phyloP scores from a whole-genome alignment of 176 grass and related monocot species.

The Rhipidocladum racemiflorum region DNA sequence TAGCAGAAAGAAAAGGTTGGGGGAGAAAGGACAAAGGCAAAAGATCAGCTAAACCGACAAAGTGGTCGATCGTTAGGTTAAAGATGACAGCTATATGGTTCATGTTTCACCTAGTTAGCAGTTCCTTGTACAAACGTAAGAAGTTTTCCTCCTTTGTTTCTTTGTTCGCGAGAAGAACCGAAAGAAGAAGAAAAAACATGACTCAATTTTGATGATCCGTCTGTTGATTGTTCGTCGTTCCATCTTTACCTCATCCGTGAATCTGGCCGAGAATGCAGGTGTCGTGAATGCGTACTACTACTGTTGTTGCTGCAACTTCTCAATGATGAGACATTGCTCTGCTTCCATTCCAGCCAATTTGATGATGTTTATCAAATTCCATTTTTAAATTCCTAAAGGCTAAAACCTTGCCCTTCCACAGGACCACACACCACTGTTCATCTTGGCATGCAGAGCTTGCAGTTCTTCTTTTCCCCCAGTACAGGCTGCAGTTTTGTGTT shows the following conservation, averaged over 20 bases:
- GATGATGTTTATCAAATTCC: too few relatives aligned
- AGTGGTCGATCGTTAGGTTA: conserved; percentile 10
- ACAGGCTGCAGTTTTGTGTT: neutral
- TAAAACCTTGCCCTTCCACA: neutral
- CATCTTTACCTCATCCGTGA: neutral
- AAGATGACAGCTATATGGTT: conserved; percentile 5
- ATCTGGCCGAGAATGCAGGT: neutral
- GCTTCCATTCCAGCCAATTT: neutral
- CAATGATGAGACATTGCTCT: neutral
- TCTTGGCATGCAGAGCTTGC: neutral
- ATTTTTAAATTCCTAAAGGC: neutral
- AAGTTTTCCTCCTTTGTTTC: neutral
- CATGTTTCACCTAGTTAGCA: neutral
- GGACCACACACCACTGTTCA: neutral
- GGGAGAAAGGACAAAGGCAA: neutral
- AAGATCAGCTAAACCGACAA: neutral
- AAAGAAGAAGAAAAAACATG: neutral
- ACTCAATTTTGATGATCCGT: neutral
- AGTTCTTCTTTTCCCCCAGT: neutral
- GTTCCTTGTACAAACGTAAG: conserved; percentile 7
- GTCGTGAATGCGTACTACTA: neutral
- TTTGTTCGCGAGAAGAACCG: neutral
- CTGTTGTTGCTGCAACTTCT: neutral
- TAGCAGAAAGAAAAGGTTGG: conserved; percentile 8
- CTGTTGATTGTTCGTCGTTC: neutral